These are phyloP conservation scores for Rubia occidens DNA, from an alignment of 305 asterid species.

Conservation along the genomic window DNA sequence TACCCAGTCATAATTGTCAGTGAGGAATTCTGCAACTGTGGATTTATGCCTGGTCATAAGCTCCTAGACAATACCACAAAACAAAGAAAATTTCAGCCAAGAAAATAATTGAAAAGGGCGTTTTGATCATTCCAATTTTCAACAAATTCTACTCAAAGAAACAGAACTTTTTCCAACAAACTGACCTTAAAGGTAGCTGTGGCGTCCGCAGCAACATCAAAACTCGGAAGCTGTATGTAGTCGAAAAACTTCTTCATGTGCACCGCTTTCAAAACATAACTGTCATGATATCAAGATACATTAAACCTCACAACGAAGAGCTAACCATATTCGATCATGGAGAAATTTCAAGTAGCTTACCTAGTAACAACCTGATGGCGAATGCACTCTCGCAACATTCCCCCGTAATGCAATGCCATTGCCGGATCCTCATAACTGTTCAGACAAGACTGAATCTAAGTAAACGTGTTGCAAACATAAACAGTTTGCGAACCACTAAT, in stretches of 20 bases:
- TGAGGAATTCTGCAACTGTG: constrained; percentile 66
- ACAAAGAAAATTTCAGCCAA: constrained; percentile 10
- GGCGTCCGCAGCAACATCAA: constrained; percentile 94
- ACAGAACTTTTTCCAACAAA: neutral
- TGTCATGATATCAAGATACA: constrained; percentile 13
- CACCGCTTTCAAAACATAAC: constrained; percentile 53
- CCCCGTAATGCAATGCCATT: constrained; percentile 70
- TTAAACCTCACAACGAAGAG: neutral
- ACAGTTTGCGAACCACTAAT: neutral
- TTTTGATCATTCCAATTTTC: neutral
- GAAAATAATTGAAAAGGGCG: neutral
- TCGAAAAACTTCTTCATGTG: constrained; percentile 60
- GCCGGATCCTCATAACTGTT: constrained; percentile 61
- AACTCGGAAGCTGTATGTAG: constrained; percentile 72
- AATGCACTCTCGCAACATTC: constrained; percentile 75
- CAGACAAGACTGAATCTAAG: constrained; percentile 3
- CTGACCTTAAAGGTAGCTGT: constrained; percentile 73
- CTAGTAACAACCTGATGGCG: constrained; percentile 80
- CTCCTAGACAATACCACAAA: constrained; percentile 45
- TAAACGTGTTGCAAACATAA: neutral
- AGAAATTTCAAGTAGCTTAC: constrained; percentile 24
- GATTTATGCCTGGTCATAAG: constrained; percentile 94
- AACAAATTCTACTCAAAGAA: neutral
- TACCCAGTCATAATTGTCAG: constrained; percentile 65
- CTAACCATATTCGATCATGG: neutral